Base-by-base conservation (phyloP, 2,329 filamentous ascomycete genomes). In the Macrophomina pseudophaseolina region DNA sequence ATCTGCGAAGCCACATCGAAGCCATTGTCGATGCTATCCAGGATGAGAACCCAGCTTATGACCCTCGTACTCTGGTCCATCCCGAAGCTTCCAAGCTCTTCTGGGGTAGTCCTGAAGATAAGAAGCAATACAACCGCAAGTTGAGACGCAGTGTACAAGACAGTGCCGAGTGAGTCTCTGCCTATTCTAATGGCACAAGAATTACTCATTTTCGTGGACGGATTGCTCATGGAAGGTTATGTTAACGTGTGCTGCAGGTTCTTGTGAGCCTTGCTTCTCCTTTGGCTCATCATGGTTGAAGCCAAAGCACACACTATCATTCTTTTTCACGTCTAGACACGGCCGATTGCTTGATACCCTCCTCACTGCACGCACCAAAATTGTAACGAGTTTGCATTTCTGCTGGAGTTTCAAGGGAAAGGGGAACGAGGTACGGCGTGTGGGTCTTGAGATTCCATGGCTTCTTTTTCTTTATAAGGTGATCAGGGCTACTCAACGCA, bases 11-110 rank as follows among this genome's bases (percentile, higher is more conserved):
- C 3, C 94, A 98, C 71, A 89, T 99, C 51, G 90, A 96, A 65
- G 91, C 90, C 4, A 90, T 98, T 66, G 87, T 97, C 69, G 85
- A 86, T 6, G 86, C 90, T 0, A 83, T 98, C n/a, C 93, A 97
- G 74, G 94, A 98, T 66, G 92, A 96, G 68, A 85, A 88, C 1
- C 92, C 94, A 0, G 90, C 91, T 0, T 98, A 97, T 74, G 95
- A 99, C 75, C 95, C 95, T 0, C 87, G 94, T 53, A 94, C 92
- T 11, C 86, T 93, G 38, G 92, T 98, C 44, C 90, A 97, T 70
- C 91, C 89, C 0, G 94, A 97, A 73, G 93, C 94, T 2, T 90
- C 91, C 48, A 92, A 89, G 77, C 82, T 98, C 53, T 95, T 90
- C 75, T 99, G 95, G 94, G 93, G 93, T 3, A 85, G 85, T 4